phyloP scores from a whole-genome alignment of 2,329 filamentous ascomycete species.

The Ilyonectria robusta region DNA sequence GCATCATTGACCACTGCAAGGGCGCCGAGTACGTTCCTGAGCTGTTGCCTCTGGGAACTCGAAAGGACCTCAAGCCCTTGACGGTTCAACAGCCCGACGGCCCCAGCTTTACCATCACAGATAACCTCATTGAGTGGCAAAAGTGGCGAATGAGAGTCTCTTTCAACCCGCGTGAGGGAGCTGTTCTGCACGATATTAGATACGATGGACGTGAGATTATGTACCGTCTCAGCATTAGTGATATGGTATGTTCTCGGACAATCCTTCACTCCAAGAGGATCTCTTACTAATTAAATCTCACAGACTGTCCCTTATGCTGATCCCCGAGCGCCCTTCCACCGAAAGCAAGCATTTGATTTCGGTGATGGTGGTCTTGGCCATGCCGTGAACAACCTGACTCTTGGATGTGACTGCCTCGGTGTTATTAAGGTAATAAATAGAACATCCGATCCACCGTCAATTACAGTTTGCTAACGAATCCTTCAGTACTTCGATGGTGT shows the following conservation, averaged over 20 bases:
- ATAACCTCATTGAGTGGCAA: constrained; percentile 67
- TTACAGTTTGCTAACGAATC: neutral
- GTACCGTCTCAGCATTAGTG: constrained; percentile 75
- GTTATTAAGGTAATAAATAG: constrained; percentile 61
- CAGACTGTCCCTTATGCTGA: constrained; percentile 74
- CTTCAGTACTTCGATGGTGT: constrained; percentile 55
- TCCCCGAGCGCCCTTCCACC: constrained; percentile 71
- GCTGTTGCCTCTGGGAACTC: constrained; percentile 56
- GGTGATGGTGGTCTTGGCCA: constrained; percentile 76
- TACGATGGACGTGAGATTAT: constrained; percentile 77
- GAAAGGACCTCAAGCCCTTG: constrained; percentile 71
- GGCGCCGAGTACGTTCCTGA: constrained; percentile 59
- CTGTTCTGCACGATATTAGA: constrained; percentile 77
- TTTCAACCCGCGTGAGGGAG: constrained; percentile 79
- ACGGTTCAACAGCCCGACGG: constrained; percentile 59
- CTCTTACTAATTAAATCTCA: fast-evolving
- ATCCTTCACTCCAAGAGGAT: fast-evolving
- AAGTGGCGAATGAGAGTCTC: constrained; percentile 78
- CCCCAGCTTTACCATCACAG: constrained; percentile 58
- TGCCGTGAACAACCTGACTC: constrained; percentile 74
- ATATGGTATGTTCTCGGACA: constrained; percentile 67
- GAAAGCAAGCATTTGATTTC: constrained; percentile 80
- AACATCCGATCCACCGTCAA: neutral
- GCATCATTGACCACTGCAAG: constrained; percentile 50
- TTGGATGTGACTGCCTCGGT: constrained; percentile 79